Conservation (phyloP, 2,329 filamentous ascomycete species). For the Trichoderma oligosporum region DNA sequence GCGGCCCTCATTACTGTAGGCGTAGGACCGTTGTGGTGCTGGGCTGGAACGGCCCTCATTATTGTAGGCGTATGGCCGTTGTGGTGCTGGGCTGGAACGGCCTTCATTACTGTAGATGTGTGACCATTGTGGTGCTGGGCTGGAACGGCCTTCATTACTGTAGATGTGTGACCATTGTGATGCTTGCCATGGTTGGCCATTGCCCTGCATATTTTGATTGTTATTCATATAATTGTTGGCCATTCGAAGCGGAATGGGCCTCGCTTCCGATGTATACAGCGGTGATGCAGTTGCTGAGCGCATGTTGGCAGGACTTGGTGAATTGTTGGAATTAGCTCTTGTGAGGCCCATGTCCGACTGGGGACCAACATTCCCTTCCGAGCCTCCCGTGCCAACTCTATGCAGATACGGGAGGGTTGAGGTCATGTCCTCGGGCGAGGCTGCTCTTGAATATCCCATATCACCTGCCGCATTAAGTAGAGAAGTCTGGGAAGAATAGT, state of each 20-base stretch:
- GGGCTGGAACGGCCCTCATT: neutral
- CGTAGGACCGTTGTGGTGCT: neutral
- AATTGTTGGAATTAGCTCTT: conserved; percentile 21
- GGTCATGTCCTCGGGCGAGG: conserved; percentile 35
- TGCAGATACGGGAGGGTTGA: conserved; percentile 27
- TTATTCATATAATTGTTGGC: conserved; percentile 29
- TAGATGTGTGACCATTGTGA: conserved; percentile 2
- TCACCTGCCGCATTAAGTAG: conserved; percentile 56
- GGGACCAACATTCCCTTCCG: conserved; percentile 33
- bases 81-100: no score
- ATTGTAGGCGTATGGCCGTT: neutral
- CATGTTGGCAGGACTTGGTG: conserved; percentile 32
- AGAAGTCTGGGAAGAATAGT: conserved; percentile 61
- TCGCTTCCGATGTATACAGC: conserved; percentile 31
- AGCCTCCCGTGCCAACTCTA: conserved; percentile 36
- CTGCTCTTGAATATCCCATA: conserved; percentile 50
- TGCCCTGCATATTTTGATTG: neutral
- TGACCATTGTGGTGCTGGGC: conserved; percentile 21
- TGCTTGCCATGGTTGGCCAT: conserved; percentile 21
- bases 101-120: no score
- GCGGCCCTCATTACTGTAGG: conserved; percentile 6
- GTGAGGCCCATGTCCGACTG: conserved; percentile 21
- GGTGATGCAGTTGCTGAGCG: conserved; percentile 28
- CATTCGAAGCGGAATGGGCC: conserved; percentile 32
- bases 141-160: conserved; percentile 13